Base-by-base conservation (phyloP, 1,284 basidiomycete species). In the Fomitopsis pinicola region DNA sequence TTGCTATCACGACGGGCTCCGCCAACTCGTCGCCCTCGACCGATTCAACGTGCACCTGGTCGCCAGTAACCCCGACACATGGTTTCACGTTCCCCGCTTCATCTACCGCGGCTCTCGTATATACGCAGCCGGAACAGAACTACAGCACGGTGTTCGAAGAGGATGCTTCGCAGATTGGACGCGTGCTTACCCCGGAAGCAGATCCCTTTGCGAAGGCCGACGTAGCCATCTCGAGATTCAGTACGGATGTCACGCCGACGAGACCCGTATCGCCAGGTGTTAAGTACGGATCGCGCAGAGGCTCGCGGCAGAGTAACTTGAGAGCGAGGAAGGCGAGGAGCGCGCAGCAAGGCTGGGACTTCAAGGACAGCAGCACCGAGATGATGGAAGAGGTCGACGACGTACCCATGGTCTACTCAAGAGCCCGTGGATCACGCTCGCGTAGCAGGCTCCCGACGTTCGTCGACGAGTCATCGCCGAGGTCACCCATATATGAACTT, bases 141-240 rank as follows among this genome's bases (percentile, higher is more conserved):
- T 62, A 66, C 22, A 22, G 30, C 3, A 57, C 38, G 12, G 46
- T 59, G 28, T 19, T 30, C 33, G 40, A 52, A 35, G 66, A 66
- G 22, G 69, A 72, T 36, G 62, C 64, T 15, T 53, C 67, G 5
- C 60, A 63, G 1, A 65, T 73, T 35, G 72, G 69, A 6, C 67
- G 73, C 30, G 73, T 75, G 5, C 63, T 75, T 4, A 75, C 73
- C 8, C 73, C 71, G 2, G 72, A 73, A 55, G 64, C 62, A 8
- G 73, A 75, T 63, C 73, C 73, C 1, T 75, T 75, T 55, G 68
- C 67, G 58, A 72, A 73, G 63, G 65, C 63, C 12, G 69, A 71
- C 14, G 68, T 71, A 17, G 56, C 60, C 8, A 50, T 66, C 19
- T 40, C 30, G 30, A 53, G 50, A 48, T 28, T 35, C 22, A 42